These are phyloP conservation scores for Periconia digitata DNA, from an alignment of 2,329 filamentous ascomycete species.

Conservation along the genomic window DNA sequence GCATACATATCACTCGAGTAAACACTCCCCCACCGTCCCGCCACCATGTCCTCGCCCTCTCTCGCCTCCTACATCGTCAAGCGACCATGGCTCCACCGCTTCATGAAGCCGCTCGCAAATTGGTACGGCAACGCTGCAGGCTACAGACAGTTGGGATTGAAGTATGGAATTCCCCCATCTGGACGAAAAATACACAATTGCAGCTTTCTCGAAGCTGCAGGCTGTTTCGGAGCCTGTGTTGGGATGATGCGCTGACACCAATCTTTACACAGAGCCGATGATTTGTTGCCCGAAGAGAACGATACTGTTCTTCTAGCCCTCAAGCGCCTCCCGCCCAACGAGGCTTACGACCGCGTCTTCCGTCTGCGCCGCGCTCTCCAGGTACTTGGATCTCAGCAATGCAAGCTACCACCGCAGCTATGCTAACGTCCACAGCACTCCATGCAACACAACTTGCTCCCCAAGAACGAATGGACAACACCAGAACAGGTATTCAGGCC, in stretches of 20 bases:
- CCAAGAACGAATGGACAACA: constrained; percentile 68
- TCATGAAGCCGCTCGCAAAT: constrained; percentile 78
- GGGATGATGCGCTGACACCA: constrained; percentile 33
- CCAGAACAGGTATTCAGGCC: constrained; percentile 58
- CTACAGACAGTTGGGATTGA: constrained; percentile 90
- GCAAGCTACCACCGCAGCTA: background rate
- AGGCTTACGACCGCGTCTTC: constrained; percentile 95
- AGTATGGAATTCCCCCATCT: constrained; percentile 56
- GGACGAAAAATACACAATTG: constrained; percentile 1
- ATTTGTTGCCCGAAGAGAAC: constrained; percentile 91
- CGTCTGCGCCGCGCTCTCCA: constrained; percentile 95
- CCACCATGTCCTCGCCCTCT: constrained; percentile 68
- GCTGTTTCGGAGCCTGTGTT: constrained; percentile 1
- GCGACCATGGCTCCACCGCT: constrained; percentile 81
- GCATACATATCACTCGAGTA: constrained; percentile 20
- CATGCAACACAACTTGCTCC: constrained; percentile 65
- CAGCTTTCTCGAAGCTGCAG: background rate
- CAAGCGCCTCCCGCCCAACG: constrained; percentile 85
- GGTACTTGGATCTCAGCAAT: constrained; percentile 49
- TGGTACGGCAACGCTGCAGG: constrained; percentile 90
- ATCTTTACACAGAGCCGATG: constrained; percentile 71
- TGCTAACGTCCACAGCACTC: constrained; percentile 57
- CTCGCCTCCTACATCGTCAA: constrained; percentile 76
- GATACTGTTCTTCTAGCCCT: constrained; percentile 83
- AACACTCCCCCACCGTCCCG: constrained; percentile 20